phyloP scores from a whole-genome alignment of 768 basidiomycete species.

The Hygrocybe punicea region DNA sequence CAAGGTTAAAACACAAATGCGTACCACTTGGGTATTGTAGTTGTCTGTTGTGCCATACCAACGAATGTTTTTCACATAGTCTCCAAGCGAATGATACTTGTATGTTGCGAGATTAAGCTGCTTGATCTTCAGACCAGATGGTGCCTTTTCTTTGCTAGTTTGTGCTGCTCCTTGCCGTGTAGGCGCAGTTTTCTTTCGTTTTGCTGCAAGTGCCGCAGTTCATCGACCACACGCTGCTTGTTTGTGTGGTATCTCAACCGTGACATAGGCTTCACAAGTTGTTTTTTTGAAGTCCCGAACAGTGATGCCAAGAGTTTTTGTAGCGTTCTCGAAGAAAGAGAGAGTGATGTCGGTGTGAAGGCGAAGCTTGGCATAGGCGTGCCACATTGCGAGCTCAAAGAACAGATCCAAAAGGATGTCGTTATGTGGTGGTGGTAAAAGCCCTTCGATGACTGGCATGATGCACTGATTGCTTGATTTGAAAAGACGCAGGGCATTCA shows the following conservation, averaged over 20 bases:
- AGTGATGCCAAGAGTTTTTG: constrained; percentile 21
- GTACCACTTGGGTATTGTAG: no score
- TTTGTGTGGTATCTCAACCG: constrained; percentile 40
- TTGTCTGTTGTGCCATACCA: no score
- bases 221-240: constrained; percentile 25
- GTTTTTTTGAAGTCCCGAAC: constrained; percentile 27
- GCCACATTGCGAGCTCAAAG: constrained; percentile 36
- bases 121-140: constrained; percentile 10
- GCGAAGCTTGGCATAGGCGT: constrained; percentile 39
- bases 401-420: constrained; percentile 30
- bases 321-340: constrained; percentile 19
- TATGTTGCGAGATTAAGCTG: constrained; percentile 31
- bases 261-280: constrained; percentile 26
- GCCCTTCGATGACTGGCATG: constrained; percentile 37
- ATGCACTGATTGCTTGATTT: constrained; percentile 26
- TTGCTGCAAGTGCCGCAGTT: constrained; percentile 8
- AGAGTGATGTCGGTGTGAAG: constrained; percentile 39
- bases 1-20: no score
- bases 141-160: background rate
- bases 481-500: background rate
- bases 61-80: constrained; percentile 23
- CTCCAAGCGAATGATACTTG: constrained; percentile 40
- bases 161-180: no score
- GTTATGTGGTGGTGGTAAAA: constrained; percentile 30
- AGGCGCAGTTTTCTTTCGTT: background rate